Conservation (phyloP, 768 basidiomycete species). For the Termitomyces sp. region DNA sequence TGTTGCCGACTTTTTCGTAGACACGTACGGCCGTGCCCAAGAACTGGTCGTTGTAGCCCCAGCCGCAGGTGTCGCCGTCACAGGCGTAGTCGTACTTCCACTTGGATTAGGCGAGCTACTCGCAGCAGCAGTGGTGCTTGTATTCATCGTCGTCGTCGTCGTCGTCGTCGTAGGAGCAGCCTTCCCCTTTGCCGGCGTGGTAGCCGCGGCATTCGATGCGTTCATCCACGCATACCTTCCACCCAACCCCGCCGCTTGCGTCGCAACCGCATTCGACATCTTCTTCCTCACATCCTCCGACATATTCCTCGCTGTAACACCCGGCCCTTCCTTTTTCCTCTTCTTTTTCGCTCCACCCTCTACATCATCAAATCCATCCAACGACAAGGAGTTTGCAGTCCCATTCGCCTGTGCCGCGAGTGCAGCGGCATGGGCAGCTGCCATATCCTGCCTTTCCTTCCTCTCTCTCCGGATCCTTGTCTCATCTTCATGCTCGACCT, state of each 20-base stretch:
- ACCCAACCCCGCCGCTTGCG: conserved; percentile 81
- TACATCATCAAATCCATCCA: conserved; percentile 37
- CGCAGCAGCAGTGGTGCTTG: conserved; percentile 16
- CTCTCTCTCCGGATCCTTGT: conserved; percentile 68
- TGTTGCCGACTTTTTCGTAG: conserved; percentile 45
- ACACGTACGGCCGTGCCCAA: conserved; percentile 66
- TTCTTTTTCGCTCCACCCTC: conserved; percentile 69
- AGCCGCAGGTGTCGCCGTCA: conserved; percentile 23
- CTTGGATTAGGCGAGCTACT: conserved; percentile 13
- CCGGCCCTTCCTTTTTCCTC: conserved; percentile 80
- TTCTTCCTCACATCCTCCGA: conserved; percentile 90
- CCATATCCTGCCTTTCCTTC: conserved; percentile 72
- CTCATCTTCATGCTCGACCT: conserved; percentile 83
- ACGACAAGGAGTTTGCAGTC: conserved; percentile 20
- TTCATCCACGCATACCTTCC: conserved; percentile 91
- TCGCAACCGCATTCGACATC: conserved; percentile 87
- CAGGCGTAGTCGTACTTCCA: not conserved
- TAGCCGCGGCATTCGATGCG: conserved; percentile 47
- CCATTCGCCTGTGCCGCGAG: conserved; percentile 56
- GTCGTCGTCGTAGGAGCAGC: conserved; percentile 13
- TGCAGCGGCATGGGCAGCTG: conserved; percentile 66
- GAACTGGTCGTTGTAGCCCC: conserved; percentile 30
- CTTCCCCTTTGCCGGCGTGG: conserved; percentile 32
- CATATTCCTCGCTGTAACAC: conserved; percentile 86
- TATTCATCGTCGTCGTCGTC: not conserved